Evolutionary conservation across 345 rosid genomes (phyloP), one percentile per base, ranked within the genome.

Genomic region (Citropsis articulata): DNA sequence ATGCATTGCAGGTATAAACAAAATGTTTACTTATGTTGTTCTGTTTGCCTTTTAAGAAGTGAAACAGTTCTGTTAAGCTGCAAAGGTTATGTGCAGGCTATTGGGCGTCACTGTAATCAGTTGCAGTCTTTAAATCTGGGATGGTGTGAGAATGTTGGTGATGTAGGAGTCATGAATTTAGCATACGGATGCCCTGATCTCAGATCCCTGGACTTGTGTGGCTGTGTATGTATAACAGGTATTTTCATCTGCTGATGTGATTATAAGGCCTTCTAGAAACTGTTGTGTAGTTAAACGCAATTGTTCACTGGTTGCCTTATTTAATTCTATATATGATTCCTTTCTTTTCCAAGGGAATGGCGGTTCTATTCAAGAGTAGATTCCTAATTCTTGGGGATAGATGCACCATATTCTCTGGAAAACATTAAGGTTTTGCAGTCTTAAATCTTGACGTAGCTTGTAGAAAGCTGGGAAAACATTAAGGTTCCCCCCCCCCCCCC

Each of bases 121-220:
- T 45, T 96, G 86, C 98, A 91, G 79, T 85, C 88, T 50, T 77
- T 96, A 66, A 96, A 90, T 83, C 89, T 96, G 56, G 99, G 99
- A 69, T 96, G 99, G 99, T 96, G 98, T 67, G 99, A 96, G 73
- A 83, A 90, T 78, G 95, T 94, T 62, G 84, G 95, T 61, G 99
- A 94, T 85, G 71, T 66, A 33, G 99, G 99, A 24, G 98, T 96
- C 24, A 85, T 87, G 91, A 89, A 90, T 83, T 84, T 96, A 84
- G 98, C 98, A 67, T 82, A 83, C 74, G 95, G 98, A 68, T 96
- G 99, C 56, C 98, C 98, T 22, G 95, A 94, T 76, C 95, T 96
- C 75, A 86, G 87, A 85, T 88, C 85, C 71, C 84, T 96, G 9
- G 92, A 94, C 81, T 87, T 96, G 78, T 94, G 99, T 81, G 92